Conservation (phyloP, 2,329 filamentous ascomycete species). For the Colletotrichum phormii region DNA sequence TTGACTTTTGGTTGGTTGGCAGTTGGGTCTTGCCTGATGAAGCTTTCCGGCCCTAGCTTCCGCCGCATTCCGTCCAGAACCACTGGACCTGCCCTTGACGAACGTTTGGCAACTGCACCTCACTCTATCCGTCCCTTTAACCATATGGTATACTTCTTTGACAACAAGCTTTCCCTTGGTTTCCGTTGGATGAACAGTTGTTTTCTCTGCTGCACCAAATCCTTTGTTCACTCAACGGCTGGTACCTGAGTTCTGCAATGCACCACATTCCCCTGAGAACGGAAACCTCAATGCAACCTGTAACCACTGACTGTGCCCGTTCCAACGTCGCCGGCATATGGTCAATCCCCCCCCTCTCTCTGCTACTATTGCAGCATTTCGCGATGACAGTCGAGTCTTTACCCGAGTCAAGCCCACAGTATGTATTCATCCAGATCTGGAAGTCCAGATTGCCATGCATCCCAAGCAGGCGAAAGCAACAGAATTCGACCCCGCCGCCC, state of each 20-base stretch:
- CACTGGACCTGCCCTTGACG: background rate
- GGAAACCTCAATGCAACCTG: background rate
- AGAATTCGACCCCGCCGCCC: constrained; percentile 18
- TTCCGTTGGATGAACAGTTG: background rate
- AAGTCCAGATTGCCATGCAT: constrained; percentile 10
- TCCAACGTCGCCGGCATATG: background rate
- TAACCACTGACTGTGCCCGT: background rate
- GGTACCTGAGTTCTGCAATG: constrained; percentile 29
- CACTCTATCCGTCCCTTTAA: background rate
- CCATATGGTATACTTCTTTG: too few relatives aligned
- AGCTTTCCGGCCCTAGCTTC: constrained; percentile 29
- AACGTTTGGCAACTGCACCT: background rate
- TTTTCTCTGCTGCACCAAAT: background rate
- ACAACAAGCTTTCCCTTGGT: too few relatives aligned
- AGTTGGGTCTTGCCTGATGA: background rate
- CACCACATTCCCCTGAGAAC: background rate
- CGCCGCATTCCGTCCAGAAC: background rate
- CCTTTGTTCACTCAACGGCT: constrained; percentile 4
- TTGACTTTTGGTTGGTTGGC: background rate
- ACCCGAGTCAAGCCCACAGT: background rate
- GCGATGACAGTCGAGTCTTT: background rate
- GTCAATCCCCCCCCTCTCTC: background rate
- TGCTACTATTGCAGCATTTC: background rate
- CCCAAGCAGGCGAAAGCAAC: constrained; percentile 21
- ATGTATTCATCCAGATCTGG: constrained; percentile 13